Conservation (phyloP, 2,329 filamentous ascomycete genomes). For the Acrodontium crateriforme region DNA sequence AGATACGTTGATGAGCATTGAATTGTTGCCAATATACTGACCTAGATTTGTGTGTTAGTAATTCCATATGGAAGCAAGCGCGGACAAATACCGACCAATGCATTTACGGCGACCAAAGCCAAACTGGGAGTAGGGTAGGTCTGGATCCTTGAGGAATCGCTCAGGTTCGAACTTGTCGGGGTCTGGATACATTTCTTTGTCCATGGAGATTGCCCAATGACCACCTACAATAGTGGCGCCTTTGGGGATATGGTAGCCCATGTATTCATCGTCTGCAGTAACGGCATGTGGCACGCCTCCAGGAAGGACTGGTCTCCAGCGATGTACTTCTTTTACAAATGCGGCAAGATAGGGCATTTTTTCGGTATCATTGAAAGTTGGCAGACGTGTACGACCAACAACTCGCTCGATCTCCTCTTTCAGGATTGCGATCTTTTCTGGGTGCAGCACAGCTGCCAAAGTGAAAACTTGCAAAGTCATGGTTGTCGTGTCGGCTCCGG, state of each 20-base stretch:
- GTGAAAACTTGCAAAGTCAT: conserved; percentile 18
- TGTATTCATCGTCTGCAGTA: conserved; percentile 23
- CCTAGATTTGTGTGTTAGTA: too few species aligned
- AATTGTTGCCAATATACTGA: too few species aligned
- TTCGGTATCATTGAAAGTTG: conserved; percentile 23
- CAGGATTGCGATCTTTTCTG: conserved; percentile 10
- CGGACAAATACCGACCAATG: too few species aligned
- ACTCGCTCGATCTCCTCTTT: conserved; percentile 21
- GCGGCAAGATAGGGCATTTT: conserved; percentile 19
- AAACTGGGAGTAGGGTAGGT: conserved; percentile 14
- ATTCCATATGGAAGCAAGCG: too few species aligned
- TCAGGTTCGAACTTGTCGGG: conserved; percentile 30
- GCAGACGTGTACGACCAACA: conserved; percentile 30
- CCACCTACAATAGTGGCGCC: conserved; percentile 23
- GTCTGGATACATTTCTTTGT: conserved; percentile 9
- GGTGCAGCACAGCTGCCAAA: conserved; percentile 15
- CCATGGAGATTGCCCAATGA: conserved; percentile 29
- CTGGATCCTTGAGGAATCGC: conserved; percentile 24
- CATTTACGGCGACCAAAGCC: conserved; percentile 17
- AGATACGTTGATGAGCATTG: conserved; percentile 26
- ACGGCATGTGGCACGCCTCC: conserved; percentile 21
- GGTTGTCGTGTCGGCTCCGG: conserved; percentile 19
- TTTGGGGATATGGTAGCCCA: conserved; percentile 29
- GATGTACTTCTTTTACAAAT: conserved; percentile 21
- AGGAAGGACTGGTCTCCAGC: conserved; percentile 20